Percentiles rank a stretch among this genome's conserved stretches.
Evolutionary conservation across 2,329 filamentous ascomycete species (phyloP).

Genomic region (Pseudonectria foliicola): DNA sequence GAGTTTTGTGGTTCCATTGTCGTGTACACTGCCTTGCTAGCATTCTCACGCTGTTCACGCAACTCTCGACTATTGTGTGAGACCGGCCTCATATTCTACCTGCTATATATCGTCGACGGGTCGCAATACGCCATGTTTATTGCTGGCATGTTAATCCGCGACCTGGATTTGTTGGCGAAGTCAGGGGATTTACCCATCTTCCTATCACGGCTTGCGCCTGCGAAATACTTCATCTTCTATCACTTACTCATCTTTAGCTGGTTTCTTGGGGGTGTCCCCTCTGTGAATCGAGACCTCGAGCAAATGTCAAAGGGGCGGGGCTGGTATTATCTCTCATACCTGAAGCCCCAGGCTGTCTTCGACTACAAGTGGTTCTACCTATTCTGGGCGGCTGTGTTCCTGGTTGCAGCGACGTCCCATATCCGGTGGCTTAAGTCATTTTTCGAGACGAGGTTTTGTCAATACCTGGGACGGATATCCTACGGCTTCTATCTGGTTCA

Average conservation of each 20-base stretch:
- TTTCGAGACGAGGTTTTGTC: conserved; percentile 52
- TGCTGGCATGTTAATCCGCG: conserved; percentile 54
- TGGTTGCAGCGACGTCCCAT: conserved; percentile 50
- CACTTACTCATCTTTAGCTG: conserved; percentile 44
- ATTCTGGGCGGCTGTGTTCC: conserved; percentile 51
- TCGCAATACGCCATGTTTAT: conserved; percentile 55
- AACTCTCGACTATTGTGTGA: conserved; percentile 49
- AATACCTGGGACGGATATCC: conserved; percentile 56
- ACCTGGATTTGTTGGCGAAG: conserved; percentile 50
- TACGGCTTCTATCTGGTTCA: conserved; percentile 59
- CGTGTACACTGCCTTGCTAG: conserved; percentile 50
- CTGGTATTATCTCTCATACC: conserved; percentile 52
- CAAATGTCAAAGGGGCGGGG: conserved; percentile 48
- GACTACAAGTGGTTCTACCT: conserved; percentile 64
- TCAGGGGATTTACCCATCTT: conserved; percentile 43
- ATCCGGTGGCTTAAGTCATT: conserved; percentile 50
- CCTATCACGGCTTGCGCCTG: conserved; percentile 37
- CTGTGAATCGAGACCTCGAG: conserved; percentile 38
- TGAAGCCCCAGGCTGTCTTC: conserved; percentile 59
- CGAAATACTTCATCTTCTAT: conserved; percentile 46
- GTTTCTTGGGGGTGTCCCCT: conserved; percentile 55
- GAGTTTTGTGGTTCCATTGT: conserved; percentile 59
- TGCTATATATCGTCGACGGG: conserved; percentile 61
- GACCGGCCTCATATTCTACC: conserved; percentile 51
- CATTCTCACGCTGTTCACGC: conserved; percentile 48